Conservation (phyloP, 2,329 filamentous ascomycete genomes). For the Hypocreales sp. region DNA sequence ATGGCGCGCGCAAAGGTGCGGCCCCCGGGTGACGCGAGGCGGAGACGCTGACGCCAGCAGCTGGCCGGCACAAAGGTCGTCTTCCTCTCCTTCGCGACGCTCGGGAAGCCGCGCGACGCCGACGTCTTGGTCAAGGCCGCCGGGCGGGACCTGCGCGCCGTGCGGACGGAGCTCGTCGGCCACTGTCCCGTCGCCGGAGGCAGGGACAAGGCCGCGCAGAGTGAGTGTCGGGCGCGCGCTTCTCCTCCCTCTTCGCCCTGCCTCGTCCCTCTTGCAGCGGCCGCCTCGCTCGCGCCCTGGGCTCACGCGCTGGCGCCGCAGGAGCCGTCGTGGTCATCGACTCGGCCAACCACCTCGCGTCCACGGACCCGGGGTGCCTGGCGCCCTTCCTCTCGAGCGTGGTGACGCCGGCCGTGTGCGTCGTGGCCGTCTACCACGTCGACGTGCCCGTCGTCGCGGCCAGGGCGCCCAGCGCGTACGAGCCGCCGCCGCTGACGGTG, state of each 20-base stretch:
- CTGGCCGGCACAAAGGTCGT: constrained; percentile 53
- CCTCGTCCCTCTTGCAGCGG: too few relatives aligned
- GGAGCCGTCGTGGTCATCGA: constrained; percentile 68
- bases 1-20: constrained; percentile 56
- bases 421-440: constrained; percentile 68
- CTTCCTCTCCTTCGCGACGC: constrained; percentile 63
- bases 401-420: constrained; percentile 50
- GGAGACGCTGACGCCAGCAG: constrained; percentile 11
- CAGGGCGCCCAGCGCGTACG: constrained; percentile 32
- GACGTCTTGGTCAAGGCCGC: constrained; percentile 53
- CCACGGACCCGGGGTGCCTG: constrained; percentile 37
- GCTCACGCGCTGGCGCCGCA: constrained; percentile 16
- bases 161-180: constrained; percentile 44
- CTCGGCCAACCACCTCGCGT: constrained; percentile 52
- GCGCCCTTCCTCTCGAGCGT: constrained; percentile 55
- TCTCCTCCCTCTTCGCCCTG: too few relatives aligned
- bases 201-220: constrained; percentile 21
- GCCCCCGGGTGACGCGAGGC: constrained; percentile 4
- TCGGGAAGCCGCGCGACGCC: constrained; percentile 45
- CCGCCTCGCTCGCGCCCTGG: too few relatives aligned
- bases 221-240: too few relatives aligned
- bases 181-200: constrained; percentile 25
- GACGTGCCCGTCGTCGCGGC: constrained; percentile 51
- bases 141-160: constrained; percentile 37
- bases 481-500: constrained; percentile 54